A percentile compares a stretch with the other conserved stretches of the same genome.
phyloP scores from a whole-genome alignment of 768 basidiomycete genomes.

The Auriculariales sp. region DNA sequence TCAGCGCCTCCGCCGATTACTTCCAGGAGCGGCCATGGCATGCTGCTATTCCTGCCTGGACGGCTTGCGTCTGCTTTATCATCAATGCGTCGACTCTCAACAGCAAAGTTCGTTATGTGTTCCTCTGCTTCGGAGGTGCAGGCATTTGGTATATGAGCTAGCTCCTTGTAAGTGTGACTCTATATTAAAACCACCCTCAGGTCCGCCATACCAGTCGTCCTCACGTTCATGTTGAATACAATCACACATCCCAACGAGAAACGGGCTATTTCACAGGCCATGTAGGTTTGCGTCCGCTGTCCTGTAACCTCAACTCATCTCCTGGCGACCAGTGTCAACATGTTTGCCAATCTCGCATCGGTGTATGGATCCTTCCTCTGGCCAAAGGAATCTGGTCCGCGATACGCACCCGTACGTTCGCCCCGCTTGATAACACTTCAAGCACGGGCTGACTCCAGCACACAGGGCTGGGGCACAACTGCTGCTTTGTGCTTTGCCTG shows the following conservation, averaged over 20 bases:
- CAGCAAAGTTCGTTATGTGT: not conserved
- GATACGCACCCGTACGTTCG: not conserved
- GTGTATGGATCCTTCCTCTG: not conserved
- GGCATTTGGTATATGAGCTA: too few relatives aligned
- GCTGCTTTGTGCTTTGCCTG: not conserved
- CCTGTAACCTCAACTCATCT: too few relatives aligned
- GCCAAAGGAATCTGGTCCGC: not conserved
- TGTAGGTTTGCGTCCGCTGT: too few relatives aligned
- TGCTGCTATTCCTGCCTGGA: not conserved
- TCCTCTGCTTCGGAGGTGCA: not conserved
- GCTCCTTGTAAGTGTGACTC: too few relatives aligned
- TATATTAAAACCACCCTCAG: too few relatives aligned
- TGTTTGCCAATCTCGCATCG: not conserved
- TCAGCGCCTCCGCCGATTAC: not conserved
- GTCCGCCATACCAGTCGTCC: not conserved
- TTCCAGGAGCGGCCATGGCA: not conserved
- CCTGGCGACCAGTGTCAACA: not conserved
- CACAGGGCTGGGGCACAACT: not conserved
- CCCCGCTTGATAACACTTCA: too few relatives aligned
- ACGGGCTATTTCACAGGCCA: not conserved
- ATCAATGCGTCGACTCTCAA: not conserved
- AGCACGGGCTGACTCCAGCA: too few relatives aligned
- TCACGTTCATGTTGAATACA: not conserved
- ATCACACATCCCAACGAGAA: not conserved
- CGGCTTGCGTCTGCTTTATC: not conserved